Conservation (phyloP, 257 asterid species). For the Apocynum venetum region DNA sequence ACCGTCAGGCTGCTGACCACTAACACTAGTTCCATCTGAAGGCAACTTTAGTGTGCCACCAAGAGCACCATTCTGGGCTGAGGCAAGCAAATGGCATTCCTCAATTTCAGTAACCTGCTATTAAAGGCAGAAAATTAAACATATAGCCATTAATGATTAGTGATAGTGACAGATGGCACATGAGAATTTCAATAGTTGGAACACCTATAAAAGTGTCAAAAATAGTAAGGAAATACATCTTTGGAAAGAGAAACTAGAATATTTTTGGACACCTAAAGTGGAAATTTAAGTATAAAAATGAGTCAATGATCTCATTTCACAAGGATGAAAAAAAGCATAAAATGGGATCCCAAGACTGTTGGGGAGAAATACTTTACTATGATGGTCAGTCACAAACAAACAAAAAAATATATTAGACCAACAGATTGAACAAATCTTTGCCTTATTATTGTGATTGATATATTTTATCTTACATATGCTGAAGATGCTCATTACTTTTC, state of each 20-base stretch:
- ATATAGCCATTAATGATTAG: conserved; percentile 7
- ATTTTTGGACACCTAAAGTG: neutral
- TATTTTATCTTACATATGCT: neutral
- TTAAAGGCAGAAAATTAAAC: conserved; percentile 13
- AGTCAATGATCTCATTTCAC: neutral
- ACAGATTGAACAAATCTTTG: neutral
- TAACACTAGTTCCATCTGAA: conserved; percentile 29
- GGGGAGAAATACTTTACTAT: neutral
- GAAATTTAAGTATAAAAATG: neutral
- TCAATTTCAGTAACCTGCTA: conserved; percentile 44
- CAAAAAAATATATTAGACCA: neutral
- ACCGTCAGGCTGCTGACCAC: conserved; percentile 37
- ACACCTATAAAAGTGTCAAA: neutral
- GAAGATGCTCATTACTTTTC: neutral
- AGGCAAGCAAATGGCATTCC: conserved; percentile 32
- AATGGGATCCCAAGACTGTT: neutral
- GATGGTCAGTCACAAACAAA: neutral
- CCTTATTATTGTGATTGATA: neutral
- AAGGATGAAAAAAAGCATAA: neutral
- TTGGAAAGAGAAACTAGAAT: neutral
- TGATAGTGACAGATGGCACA: neutral
- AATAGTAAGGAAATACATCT: neutral
- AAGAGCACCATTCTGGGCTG: conserved; percentile 33
- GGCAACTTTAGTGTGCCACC: conserved; percentile 33
- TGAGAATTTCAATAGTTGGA: conserved; percentile 1